Percentiles rank a stretch among this genome's conserved stretches.
phyloP scores from a whole-genome alignment of 1,284 basidiomycete species.

The Ceratobasidium sp. region DNA sequence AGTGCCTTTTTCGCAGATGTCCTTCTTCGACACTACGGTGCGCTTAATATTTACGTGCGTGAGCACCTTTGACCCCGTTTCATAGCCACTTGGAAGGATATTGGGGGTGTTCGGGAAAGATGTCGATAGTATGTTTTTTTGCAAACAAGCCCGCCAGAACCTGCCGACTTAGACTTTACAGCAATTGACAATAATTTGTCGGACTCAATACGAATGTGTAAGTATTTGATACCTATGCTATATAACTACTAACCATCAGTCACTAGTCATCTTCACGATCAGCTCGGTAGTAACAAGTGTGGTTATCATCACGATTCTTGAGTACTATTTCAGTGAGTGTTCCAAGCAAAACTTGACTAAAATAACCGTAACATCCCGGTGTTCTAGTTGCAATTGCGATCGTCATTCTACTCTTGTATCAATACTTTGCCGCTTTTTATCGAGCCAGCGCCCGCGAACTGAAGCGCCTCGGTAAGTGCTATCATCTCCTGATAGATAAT shows the following conservation, averaged over 20 bases:
- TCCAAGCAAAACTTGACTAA: neutral
- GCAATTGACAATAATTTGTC: conserved; percentile 68
- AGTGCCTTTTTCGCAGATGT: conserved; percentile 54
- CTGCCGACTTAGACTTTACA: conserved; percentile 43
- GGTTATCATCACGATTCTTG: conserved; percentile 69
- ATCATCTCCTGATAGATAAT: conserved; percentile 19
- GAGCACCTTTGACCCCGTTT: neutral
- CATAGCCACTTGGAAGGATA: conserved; percentile 66
- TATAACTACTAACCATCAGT: neutral
- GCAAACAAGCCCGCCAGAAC: neutral
- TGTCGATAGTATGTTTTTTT: conserved; percentile 58
- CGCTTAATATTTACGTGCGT: conserved; percentile 40
- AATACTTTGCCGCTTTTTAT: conserved; percentile 67
- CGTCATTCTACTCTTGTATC: conserved; percentile 60
- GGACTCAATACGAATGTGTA: conserved; percentile 71
- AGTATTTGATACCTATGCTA: conserved; percentile 44
- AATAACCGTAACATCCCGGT: neutral
- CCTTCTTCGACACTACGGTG: conserved; percentile 72
- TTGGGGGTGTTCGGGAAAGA: conserved; percentile 70
- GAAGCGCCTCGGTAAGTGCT: conserved; percentile 66
- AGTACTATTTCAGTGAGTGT: conserved; percentile 69
- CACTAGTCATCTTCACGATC: conserved; percentile 58
- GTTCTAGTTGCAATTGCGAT: conserved; percentile 55
- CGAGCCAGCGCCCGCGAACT: conserved; percentile 71
- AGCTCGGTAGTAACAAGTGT: conserved; percentile 64